Evolutionary conservation across 805 yeast species (phyloP).

Genomic region (Wickerhamomyces chambardii): DNA sequence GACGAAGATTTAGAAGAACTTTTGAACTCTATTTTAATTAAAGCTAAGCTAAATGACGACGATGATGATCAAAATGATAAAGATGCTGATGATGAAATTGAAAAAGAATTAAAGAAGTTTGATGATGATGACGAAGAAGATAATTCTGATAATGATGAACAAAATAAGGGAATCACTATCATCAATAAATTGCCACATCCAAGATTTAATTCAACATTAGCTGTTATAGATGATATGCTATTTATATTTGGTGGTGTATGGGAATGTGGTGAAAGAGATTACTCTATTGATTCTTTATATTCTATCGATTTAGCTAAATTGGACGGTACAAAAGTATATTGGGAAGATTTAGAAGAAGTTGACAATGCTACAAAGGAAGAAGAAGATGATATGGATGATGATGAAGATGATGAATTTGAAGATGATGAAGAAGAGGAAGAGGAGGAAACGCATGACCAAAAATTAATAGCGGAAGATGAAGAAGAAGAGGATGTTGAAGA

Average conservation of each 20-base stretch:
- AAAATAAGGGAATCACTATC: conserved; percentile 25
- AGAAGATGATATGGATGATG: conserved; percentile 56
- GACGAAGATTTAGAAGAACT: conserved; percentile 73
- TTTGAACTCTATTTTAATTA: conserved; percentile 62
- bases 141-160: conserved; percentile 4
- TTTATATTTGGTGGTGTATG: conserved; percentile 87
- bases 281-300: conserved; percentile 76
- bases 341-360: conserved; percentile 74
- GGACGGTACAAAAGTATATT: conserved; percentile 79
- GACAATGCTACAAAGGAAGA: conserved; percentile 36
- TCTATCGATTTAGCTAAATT: conserved; percentile 76
- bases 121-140: conserved; percentile 17
- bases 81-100: conserved; percentile 37
- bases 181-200: conserved; percentile 72
- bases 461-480: conserved; percentile 27
- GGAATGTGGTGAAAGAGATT: conserved; percentile 86
- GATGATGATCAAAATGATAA: conserved; percentile 29
- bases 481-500: conserved; percentile 66
- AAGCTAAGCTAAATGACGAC: conserved; percentile 52
- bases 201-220: conserved; percentile 77
- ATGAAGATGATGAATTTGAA: conserved; percentile 63
- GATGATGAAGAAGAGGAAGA: conserved; percentile 59
- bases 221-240: conserved; percentile 76
- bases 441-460: conserved; percentile 30
- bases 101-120: conserved; percentile 37